Conservation (phyloP, 305 asterid species). For the Striga hermonthica region DNA sequence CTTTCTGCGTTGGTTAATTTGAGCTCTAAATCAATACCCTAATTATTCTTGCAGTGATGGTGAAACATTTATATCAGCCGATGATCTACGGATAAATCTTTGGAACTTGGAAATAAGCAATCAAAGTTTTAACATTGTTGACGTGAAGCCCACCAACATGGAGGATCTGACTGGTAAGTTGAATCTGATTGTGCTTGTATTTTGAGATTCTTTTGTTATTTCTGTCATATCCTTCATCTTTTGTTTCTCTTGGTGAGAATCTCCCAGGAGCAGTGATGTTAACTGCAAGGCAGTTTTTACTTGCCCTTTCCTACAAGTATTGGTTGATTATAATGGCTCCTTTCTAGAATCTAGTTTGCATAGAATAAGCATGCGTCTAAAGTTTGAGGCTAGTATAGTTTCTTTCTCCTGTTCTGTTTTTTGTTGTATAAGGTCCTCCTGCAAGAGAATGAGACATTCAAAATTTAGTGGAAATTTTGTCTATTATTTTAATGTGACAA, state of each 20-base stretch:
- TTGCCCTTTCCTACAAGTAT: conserved; percentile 14
- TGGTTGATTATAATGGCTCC: conserved; percentile 7
- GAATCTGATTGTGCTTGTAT: conserved; percentile 8
- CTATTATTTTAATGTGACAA: conserved; percentile 12
- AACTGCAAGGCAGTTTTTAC: background rate
- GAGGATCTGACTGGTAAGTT: conserved; percentile 91
- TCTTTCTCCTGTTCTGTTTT: background rate
- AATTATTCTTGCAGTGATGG: conserved; percentile 68
- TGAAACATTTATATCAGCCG: conserved; percentile 97
- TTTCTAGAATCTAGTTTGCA: conserved; percentile 1
- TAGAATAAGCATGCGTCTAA: conserved; percentile 12
- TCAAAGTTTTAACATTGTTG: conserved; percentile 97
- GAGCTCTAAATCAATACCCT: conserved; percentile 15
- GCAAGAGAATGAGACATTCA: conserved; percentile 9
- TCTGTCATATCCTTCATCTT: background rate
- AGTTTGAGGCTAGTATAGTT: conserved; percentile 19
- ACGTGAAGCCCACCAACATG: conserved; percentile 96
- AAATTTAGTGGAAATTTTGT: conserved; percentile 13
- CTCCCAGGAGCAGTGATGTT: conserved; percentile 11
- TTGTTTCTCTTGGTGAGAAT: conserved; percentile 16
- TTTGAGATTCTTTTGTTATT: background rate
- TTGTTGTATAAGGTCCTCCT: conserved; percentile 4
- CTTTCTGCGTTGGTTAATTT: conserved; percentile 25
- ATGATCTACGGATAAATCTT: conserved; percentile 93
- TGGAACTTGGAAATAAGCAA: conserved; percentile 99